Conservation (phyloP, 108 stramenopile genomes). For the Schizochytrium sp. region DNA sequence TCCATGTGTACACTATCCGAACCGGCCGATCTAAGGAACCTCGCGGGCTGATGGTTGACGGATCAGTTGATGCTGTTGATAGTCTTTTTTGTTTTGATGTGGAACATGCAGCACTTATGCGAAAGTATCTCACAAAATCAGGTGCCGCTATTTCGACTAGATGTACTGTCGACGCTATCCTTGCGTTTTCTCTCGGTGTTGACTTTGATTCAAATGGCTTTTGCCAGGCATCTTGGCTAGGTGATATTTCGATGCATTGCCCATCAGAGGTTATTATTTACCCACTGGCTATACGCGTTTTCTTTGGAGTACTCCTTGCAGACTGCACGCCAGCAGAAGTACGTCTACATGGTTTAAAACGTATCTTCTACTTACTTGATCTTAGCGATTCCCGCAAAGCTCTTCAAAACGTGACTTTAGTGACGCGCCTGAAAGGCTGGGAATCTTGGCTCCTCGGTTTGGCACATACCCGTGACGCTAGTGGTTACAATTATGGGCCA, state of each 20-base stretch:
- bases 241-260: too few species aligned
- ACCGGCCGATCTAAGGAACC: constrained; percentile 4
- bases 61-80: background rate
- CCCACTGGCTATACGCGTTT: constrained; percentile 14
- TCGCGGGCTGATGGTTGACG: background rate
- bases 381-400: background rate
- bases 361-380: background rate
- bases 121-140: background rate
- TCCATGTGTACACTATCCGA: constrained; percentile 27
- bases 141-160: background rate
- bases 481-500: background rate
- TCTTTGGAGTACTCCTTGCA: background rate
- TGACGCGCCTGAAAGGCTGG: constrained; percentile 32
- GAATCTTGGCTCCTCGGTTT: background rate
- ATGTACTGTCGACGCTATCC: background rate
- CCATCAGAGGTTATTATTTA: background rate
- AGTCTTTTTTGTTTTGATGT: background rate
- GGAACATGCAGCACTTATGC: constrained; percentile 38
- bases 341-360: background rate
- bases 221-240: background rate
- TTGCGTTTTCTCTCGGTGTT: constrained; percentile 22
- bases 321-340: background rate
- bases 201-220: constrained; percentile 17
- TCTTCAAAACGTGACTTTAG: background rate
- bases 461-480: background rate